Evolutionary conservation across 768 basidiomycete genomes (phyloP).

Genomic region (Lactarius pseudohatsudake): DNA sequence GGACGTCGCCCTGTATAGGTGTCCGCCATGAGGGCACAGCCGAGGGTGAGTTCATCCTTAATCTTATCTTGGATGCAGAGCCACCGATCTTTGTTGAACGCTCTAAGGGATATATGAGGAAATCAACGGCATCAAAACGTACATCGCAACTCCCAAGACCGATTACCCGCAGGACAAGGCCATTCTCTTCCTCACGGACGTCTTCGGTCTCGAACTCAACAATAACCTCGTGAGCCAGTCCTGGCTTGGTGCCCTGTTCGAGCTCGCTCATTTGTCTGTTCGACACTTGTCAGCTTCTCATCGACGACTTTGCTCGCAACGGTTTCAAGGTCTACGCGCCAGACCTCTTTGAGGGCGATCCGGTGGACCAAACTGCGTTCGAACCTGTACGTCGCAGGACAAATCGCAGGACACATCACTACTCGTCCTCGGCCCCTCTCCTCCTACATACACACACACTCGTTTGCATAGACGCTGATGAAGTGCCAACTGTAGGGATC

Average conservation of each 20-base stretch:
- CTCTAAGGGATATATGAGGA: constrained; percentile 36
- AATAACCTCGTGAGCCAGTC: constrained; percentile 36
- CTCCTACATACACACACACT: not conserved
- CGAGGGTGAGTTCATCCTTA: constrained; percentile 33
- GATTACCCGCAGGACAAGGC: constrained; percentile 40
- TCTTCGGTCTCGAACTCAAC: constrained; percentile 37
- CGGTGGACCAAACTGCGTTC: constrained; percentile 29
- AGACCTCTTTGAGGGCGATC: constrained; percentile 32
- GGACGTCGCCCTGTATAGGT: constrained; percentile 27
- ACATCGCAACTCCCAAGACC: constrained; percentile 41
- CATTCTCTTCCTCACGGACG: constrained; percentile 43
- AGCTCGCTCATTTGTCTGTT: not conserved
- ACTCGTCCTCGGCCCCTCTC: not conserved
- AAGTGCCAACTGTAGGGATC: not conserved
- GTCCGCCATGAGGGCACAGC: constrained; percentile 40
- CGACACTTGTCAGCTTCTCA: constrained; percentile 38
- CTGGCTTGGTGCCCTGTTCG: not conserved
- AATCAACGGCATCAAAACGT: constrained; percentile 41
- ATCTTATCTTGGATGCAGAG: not conserved
- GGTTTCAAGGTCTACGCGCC: constrained; percentile 35
- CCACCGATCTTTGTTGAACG: not conserved
- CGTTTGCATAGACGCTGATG: not conserved
- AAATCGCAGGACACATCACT: not conserved
- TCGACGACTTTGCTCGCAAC: constrained; percentile 45
- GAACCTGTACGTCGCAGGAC: constrained; percentile 18